phyloP scores from a whole-genome alignment of 2,329 filamentous ascomycete species.

The Pseudogymnoascus sp. region DNA sequence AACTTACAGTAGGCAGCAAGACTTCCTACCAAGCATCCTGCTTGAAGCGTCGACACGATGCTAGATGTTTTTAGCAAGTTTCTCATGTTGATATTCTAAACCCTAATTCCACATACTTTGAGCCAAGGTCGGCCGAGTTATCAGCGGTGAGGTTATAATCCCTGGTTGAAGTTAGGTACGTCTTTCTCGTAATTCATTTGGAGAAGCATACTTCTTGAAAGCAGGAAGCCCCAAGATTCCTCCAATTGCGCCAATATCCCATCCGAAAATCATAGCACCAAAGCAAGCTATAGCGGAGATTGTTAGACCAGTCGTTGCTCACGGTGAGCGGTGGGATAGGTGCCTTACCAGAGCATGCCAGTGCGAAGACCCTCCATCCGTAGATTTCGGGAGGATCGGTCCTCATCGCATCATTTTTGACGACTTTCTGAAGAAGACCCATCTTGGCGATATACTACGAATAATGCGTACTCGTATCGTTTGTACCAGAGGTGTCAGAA shows the following conservation, averaged over 20 bases:
- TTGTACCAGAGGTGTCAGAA: background rate
- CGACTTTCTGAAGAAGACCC: constrained; percentile 27
- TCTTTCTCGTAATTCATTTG: constrained; percentile 26
- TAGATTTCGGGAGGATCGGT: constrained; percentile 62
- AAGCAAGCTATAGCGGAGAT: constrained; percentile 47
- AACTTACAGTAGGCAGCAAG: constrained; percentile 39
- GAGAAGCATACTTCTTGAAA: constrained; percentile 47
- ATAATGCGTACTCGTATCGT: background rate
- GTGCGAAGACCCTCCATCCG: constrained; percentile 60
- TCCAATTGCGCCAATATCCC: constrained; percentile 72
- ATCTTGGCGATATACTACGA: constrained; percentile 19
- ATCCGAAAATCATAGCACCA: constrained; percentile 57
- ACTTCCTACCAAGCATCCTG: constrained; percentile 60
- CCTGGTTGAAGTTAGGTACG: constrained; percentile 40
- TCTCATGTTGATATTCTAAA: background rate
- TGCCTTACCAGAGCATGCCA: constrained; percentile 49
- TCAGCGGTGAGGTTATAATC: constrained; percentile 29
- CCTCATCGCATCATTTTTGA: constrained; percentile 64
- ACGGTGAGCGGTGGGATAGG: background rate
- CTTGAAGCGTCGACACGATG: constrained; percentile 65
- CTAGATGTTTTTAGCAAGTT: background rate
- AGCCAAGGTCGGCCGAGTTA: background rate
- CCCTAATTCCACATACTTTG: background rate
- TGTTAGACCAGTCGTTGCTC: constrained; percentile 1
- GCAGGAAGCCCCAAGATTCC: constrained; percentile 63